Conservation (phyloP, 768 basidiomycete genomes). For the Fistulinella prunicolor region DNA sequence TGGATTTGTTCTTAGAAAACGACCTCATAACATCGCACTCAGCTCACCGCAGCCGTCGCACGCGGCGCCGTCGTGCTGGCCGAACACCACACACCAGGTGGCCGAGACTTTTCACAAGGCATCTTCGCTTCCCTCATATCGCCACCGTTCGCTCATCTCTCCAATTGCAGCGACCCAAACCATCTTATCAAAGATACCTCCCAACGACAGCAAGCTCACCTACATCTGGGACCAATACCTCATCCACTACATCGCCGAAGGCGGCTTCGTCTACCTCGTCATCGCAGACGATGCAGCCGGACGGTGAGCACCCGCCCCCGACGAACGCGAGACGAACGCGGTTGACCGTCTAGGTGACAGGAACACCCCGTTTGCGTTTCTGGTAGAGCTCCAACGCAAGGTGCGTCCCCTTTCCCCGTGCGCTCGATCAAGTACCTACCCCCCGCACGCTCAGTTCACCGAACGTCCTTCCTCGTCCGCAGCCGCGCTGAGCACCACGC, state of each 20-base stretch:
- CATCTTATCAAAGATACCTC: conserved; percentile 93
- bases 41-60: conserved; percentile 87
- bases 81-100: conserved; percentile 70
- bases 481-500: conserved; percentile 41
- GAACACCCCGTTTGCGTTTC: conserved; percentile 92
- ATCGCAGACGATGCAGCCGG: conserved; percentile 95
- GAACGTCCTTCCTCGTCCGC: conserved; percentile 65
- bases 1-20: no score
- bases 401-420: conserved; percentile 29
- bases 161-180: conserved; percentile 66
- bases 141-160: not conserved
- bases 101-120: conserved; percentile 90
- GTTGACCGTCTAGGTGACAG: conserved; percentile 36
- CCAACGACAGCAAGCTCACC: conserved; percentile 77
- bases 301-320: conserved; percentile 47
- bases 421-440: not conserved
- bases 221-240: conserved; percentile 93
- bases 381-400: conserved; percentile 82
- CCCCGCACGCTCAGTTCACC: conserved; percentile 45
- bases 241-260: conserved; percentile 91
- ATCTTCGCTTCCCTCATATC: conserved; percentile 13
- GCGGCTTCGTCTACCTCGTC: conserved; percentile 83
- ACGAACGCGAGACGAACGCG: not conserved
- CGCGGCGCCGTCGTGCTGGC: conserved; percentile 78
- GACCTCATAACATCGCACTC: not conserved